Percentiles rank a stretch among this genome's conserved stretches.
Evolutionary conservation across 345 rosid species (phyloP).

Genomic region (Gynandropsis gynandra): DNA sequence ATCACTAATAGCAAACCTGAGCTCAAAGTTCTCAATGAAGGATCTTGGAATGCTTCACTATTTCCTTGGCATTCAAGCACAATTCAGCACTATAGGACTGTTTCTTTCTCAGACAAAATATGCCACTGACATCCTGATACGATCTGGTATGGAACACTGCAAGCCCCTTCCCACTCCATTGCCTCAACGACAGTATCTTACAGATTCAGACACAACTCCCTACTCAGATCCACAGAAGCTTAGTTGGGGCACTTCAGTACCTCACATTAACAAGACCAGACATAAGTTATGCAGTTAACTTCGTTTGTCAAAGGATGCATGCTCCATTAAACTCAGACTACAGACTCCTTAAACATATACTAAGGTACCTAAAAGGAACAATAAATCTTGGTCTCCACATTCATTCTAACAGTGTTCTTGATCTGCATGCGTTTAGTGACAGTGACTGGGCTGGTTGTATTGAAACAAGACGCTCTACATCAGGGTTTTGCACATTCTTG

Average conservation of each 20-base stretch:
- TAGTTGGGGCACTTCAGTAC: background rate
- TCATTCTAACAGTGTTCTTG: background rate
- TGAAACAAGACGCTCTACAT: background rate
- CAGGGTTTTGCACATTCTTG: no score
- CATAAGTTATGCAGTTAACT: background rate
- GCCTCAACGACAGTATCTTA: background rate
- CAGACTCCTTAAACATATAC: background rate
- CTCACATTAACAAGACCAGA: background rate
- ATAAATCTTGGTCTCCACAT: background rate
- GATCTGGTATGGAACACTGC: background rate
- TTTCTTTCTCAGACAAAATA: no score
- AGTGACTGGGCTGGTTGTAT: background rate
- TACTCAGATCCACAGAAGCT: background rate
- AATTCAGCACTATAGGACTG: no score
- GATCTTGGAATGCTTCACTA: no score
- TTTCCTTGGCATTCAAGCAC: no score
- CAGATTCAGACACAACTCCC: background rate
- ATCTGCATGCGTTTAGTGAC: background rate
- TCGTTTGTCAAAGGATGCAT: background rate
- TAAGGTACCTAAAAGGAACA: background rate
- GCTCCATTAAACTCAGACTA: background rate
- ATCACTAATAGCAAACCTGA: no score
- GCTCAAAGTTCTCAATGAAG: no score
- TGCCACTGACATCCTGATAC: no score
- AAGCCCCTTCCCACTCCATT: background rate